Percentiles rank a stretch among this genome's conserved stretches.
These are phyloP conservation scores for Pharnaceum exiguum DNA, from an alignment of 148 eudicot species.

Conservation along the genomic window DNA sequence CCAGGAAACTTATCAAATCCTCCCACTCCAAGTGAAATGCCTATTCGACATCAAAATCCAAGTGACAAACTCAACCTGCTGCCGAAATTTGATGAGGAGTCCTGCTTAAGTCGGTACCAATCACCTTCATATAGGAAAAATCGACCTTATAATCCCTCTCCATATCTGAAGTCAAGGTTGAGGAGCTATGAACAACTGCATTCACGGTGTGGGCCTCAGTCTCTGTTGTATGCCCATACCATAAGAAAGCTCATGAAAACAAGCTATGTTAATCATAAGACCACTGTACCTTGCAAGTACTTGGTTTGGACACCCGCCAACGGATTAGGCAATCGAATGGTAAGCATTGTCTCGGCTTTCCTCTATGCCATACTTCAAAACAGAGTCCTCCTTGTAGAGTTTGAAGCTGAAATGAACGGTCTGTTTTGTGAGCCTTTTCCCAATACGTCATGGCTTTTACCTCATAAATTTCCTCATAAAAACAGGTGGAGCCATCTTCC, in stretches of 20 bases:
- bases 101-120: constrained; percentile 61
- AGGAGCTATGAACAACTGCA: constrained; percentile 65
- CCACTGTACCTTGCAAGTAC: constrained; percentile 44
- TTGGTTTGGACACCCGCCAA: constrained; percentile 64
- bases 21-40: not conserved
- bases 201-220: constrained; percentile 58
- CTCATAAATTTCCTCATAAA: constrained; percentile 51
- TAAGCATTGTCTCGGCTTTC: constrained; percentile 65
- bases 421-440: constrained; percentile 87
- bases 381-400: constrained; percentile 67
- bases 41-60: not conserved
- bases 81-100: constrained; percentile 30
- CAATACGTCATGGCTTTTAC: constrained; percentile 60
- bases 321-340: constrained; percentile 73
- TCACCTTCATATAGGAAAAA: constrained; percentile 32
- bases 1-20: not conserved
- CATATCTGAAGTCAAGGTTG: constrained; percentile 55
- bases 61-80: constrained; percentile 35
- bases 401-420: constrained; percentile 42
- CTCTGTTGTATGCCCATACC: constrained; percentile 38
- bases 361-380: constrained; percentile 66
- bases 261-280: not conserved
- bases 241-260: constrained; percentile 29
- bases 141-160: constrained; percentile 36
- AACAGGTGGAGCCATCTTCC: constrained; percentile 28